Conservation (phyloP, 1,284 basidiomycete genomes). For the Volvariella volvacea region DNA sequence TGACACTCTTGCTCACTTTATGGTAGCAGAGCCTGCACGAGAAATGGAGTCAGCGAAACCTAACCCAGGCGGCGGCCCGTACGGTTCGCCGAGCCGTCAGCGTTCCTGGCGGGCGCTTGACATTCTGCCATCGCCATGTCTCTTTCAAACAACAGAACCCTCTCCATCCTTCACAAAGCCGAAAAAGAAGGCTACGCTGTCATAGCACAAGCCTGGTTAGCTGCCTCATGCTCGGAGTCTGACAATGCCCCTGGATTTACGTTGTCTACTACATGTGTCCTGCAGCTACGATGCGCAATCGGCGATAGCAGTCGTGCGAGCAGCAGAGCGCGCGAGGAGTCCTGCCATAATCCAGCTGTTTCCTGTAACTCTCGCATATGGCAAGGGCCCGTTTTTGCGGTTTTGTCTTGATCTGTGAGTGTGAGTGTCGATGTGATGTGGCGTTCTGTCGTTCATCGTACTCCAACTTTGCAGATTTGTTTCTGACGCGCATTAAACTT, state of each 20-base stretch:
- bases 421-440: background rate
- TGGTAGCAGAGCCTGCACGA: too few species aligned
- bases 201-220: slow-evolving; percentile 37
- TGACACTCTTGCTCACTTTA: too few species aligned
- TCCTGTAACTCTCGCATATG: slow-evolving; percentile 39
- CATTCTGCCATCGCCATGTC: slow-evolving; percentile 11
- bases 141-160: slow-evolving; percentile 30
- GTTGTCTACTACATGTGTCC: background rate
- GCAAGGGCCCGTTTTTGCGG: slow-evolving; percentile 38
- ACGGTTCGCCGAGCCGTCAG: too few species aligned
- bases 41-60: too few species aligned
- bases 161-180: slow-evolving; percentile 34
- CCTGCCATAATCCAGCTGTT: slow-evolving; percentile 42
- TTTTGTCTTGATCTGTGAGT: slow-evolving; percentile 39
- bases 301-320: slow-evolving; percentile 37
- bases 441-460: slow-evolving; percentile 1
- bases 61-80: too few species aligned
- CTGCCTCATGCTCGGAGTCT: too few species aligned
- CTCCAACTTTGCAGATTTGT: too few species aligned
- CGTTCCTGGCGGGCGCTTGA: too few species aligned
- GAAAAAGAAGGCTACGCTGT: slow-evolving; percentile 39
- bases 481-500: too few species aligned
- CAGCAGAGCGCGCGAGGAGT: slow-evolving; percentile 36
- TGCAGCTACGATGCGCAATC: slow-evolving; percentile 39
- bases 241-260: background rate